Conservation (phyloP, 805 yeast genomes). For the Metschnikowia matae region DNA sequence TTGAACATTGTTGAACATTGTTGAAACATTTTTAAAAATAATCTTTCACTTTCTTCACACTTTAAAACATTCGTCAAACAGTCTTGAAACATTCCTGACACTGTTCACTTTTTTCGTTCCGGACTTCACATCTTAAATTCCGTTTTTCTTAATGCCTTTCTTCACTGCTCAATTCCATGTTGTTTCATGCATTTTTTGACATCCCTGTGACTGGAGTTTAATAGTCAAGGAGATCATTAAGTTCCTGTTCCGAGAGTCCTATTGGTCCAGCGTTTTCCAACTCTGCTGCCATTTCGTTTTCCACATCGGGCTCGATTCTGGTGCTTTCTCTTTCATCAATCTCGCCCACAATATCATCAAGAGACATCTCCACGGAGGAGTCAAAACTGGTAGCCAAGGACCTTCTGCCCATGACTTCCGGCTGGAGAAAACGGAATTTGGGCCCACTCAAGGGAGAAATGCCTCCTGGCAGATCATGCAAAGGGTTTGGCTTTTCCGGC, state of each 20-base stretch:
- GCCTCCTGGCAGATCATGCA: slow-evolving; percentile 10
- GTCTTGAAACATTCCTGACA: too few species aligned
- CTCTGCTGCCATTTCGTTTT: slow-evolving; percentile 7
- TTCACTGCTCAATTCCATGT: too few species aligned
- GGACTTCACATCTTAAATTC: too few species aligned
- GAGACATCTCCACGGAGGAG: slow-evolving; percentile 20
- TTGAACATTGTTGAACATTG: too few species aligned
- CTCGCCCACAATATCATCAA: slow-evolving; percentile 12
- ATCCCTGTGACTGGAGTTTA: slow-evolving; percentile 3
- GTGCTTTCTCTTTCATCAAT: slow-evolving; percentile 10
- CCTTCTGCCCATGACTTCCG: slow-evolving; percentile 18
- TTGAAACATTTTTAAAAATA: too few species aligned
- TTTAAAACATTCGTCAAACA: too few species aligned
- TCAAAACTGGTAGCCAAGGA: slow-evolving; percentile 13
- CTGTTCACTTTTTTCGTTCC: too few species aligned
- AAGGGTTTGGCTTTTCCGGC: slow-evolving; percentile 31
- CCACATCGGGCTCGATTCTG: slow-evolving; percentile 2
- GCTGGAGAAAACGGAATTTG: slow-evolving; percentile 20
- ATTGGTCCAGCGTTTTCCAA: slow-evolving; percentile 13
- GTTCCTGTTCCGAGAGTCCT: slow-evolving; percentile 33
- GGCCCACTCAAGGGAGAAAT: slow-evolving; percentile 27
- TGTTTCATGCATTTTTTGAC: too few species aligned
- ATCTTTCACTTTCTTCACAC: too few species aligned
- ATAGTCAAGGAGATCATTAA: slow-evolving; percentile 34
- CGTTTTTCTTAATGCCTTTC: too few species aligned